These are phyloP conservation scores for Berberis vulgaris DNA, from an alignment of 164 flowering plant species.

Conservation along the genomic window DNA sequence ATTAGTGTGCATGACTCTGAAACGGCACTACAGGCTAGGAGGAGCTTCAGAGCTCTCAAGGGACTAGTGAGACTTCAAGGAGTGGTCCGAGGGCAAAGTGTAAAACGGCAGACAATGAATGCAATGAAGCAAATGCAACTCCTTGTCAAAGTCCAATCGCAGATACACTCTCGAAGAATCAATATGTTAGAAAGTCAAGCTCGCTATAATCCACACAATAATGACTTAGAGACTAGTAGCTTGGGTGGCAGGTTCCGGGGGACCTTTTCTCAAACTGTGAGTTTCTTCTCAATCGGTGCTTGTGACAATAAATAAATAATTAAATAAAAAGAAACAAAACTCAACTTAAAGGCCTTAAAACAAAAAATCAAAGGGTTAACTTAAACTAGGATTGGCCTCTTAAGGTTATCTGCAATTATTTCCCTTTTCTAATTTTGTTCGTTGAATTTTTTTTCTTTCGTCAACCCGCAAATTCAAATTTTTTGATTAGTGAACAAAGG, in stretches of 20 bases:
- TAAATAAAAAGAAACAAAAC: too few species aligned
- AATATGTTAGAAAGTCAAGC: slow-evolving; percentile 78
- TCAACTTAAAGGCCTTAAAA: too few species aligned
- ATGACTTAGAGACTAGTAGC: slow-evolving; percentile 44
- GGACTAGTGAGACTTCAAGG: slow-evolving; percentile 96
- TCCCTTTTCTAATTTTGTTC: too few species aligned
- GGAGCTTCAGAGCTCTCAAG: slow-evolving; percentile 71
- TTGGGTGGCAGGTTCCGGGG: slow-evolving; percentile 36
- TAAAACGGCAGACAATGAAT: slow-evolving; percentile 71
- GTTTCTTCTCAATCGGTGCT: slow-evolving; percentile 7
- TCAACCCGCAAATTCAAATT: too few species aligned
- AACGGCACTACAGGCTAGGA: slow-evolving; percentile 56
- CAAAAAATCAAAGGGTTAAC: too few species aligned
- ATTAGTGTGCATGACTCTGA: neutral
- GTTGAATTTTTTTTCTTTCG: too few species aligned
- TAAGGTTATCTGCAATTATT: too few species aligned
- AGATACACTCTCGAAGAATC: slow-evolving; percentile 79
- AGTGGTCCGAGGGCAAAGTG: slow-evolving; percentile 79
- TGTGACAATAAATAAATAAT: too few species aligned
- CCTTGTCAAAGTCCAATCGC: slow-evolving; percentile 75
- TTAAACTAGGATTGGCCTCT: too few species aligned
- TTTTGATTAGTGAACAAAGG: too few species aligned
- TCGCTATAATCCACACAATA: slow-evolving; percentile 33
- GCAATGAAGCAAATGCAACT: slow-evolving; percentile 92
- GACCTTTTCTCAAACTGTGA: slow-evolving; percentile 27